Conservation (phyloP, 805 yeast genomes). For the Metschnikowia colocasiae region DNA sequence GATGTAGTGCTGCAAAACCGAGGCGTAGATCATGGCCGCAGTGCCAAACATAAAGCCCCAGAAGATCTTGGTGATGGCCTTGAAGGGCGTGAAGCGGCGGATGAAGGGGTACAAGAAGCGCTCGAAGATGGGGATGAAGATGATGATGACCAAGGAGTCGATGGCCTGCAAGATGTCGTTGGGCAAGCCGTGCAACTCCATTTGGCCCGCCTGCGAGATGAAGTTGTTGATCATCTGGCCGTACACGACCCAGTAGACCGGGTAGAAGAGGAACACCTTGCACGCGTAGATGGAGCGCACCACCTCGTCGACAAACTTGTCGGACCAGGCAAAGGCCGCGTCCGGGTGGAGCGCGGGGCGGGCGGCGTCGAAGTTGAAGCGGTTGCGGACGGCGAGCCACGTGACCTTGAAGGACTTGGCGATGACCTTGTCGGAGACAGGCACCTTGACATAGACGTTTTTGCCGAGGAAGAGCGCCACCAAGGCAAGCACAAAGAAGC, state of each 20-base stretch:
- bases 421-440: conserved; percentile 60
- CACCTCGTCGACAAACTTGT: conserved; percentile 72
- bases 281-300: conserved; percentile 63
- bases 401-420: conserved; percentile 47
- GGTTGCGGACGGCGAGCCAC: conserved; percentile 44
- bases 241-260: conserved; percentile 72
- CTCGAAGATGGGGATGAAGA: conserved; percentile 72
- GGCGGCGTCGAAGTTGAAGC: conserved; percentile 50
- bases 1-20: conserved; percentile 67
- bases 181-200: conserved; percentile 75
- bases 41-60: conserved; percentile 66
- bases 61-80: conserved; percentile 68
- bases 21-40: conserved; percentile 69
- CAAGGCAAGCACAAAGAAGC: conserved; percentile 53
- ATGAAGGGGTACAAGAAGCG: conserved; percentile 47
- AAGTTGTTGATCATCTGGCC: conserved; percentile 70
- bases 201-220: conserved; percentile 68
- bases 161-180: conserved; percentile 75
- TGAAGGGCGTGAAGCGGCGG: conserved; percentile 50
- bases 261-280: conserved; percentile 67
- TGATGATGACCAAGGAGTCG: conserved; percentile 69
- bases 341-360: conserved; percentile 55
- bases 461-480: conserved; percentile 49
- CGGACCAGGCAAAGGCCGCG: conserved; percentile 54
- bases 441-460: conserved; percentile 52